Evolutionary conservation across 768 basidiomycete genomes (phyloP).

Genomic region (Mycena leptocephala): DNA sequence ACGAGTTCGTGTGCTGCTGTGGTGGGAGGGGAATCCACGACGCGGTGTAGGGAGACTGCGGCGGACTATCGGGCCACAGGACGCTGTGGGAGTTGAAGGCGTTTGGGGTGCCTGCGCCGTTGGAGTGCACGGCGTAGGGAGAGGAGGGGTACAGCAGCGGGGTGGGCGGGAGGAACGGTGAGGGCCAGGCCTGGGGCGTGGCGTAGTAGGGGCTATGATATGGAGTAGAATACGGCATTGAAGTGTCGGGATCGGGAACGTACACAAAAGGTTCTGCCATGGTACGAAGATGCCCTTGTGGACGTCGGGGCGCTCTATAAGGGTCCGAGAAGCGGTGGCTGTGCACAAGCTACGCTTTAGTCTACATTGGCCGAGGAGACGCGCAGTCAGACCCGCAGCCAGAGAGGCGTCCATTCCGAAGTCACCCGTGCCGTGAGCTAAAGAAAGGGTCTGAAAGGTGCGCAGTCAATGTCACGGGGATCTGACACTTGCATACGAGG

Average conservation of each 20-base stretch:
- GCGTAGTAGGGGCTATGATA: constrained; percentile 14
- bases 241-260: constrained; percentile 16
- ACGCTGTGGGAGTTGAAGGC: constrained; percentile 23
- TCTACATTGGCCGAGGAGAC: neutral
- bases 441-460: neutral
- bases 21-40: constrained; percentile 2
- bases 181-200: neutral
- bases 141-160: neutral
- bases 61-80: constrained; percentile 5
- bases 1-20: constrained; percentile 20
- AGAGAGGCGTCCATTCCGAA: neutral
- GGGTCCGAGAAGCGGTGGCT: neutral
- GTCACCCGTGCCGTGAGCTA: neutral
- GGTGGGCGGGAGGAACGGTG: constrained; percentile 24
- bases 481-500: too few relatives aligned
- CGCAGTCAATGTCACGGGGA: too few relatives aligned
- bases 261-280: constrained; percentile 31
- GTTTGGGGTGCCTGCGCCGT: neutral
- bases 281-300: neutral
- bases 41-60: constrained; percentile 7
- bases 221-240: neutral
- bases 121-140: neutral
- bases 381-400: too few relatives aligned
- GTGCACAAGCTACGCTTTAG: neutral
- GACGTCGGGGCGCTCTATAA: neutral